A percentile compares a stretch with the other conserved stretches of the same genome.
Conservation (phyloP, 1,284 basidiomycete species). For the Papiliotrema flavescens region DNA sequence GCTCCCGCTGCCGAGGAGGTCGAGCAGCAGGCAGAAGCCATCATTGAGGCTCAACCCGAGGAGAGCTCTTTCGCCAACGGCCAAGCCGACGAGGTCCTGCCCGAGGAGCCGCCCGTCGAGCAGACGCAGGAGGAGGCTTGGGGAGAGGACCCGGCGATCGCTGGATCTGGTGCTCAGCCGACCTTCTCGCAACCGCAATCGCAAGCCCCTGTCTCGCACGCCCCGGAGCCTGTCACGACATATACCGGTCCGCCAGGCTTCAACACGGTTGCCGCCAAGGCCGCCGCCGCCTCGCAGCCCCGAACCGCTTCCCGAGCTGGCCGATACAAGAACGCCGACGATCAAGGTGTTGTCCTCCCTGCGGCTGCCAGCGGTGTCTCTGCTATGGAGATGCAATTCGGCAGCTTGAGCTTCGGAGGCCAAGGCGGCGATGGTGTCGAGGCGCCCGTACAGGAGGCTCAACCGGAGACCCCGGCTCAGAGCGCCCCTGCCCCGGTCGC, state of each 20-base stretch:
- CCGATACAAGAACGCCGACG: conserved; percentile 47
- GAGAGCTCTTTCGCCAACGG: neutral
- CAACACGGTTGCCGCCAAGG: conserved; percentile 38
- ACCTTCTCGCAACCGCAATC: conserved; percentile 17
- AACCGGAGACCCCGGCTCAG: conserved; percentile 21
- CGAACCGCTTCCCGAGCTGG: conserved; percentile 46
- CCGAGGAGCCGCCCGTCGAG: conserved; percentile 16
- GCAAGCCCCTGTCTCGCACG: conserved; percentile 16
- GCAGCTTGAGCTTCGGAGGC: conserved; percentile 49
- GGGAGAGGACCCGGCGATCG: conserved; percentile 41
- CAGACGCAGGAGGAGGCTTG: conserved; percentile 16
- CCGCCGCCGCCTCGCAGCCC: conserved; percentile 22
- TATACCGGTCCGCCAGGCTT: conserved; percentile 50
- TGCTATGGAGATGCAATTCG: conserved; percentile 49
- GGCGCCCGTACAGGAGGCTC: conserved; percentile 28
- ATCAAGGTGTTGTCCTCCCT: conserved; percentile 49
- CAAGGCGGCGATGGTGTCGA: conserved; percentile 46
- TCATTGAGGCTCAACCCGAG: conserved; percentile 9
- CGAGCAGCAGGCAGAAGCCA: conserved; percentile 25
- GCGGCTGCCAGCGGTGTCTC: conserved; percentile 33
- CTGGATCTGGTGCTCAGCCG: conserved; percentile 27
- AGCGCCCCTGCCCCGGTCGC: conserved; percentile 16
- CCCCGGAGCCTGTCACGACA: conserved; percentile 40
- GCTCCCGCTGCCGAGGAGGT: conserved; percentile 15
- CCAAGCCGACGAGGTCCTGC: conserved; percentile 3